Conservation (phyloP, 2,329 filamentous ascomycete species). For the Botrytis hyacinthi region DNA sequence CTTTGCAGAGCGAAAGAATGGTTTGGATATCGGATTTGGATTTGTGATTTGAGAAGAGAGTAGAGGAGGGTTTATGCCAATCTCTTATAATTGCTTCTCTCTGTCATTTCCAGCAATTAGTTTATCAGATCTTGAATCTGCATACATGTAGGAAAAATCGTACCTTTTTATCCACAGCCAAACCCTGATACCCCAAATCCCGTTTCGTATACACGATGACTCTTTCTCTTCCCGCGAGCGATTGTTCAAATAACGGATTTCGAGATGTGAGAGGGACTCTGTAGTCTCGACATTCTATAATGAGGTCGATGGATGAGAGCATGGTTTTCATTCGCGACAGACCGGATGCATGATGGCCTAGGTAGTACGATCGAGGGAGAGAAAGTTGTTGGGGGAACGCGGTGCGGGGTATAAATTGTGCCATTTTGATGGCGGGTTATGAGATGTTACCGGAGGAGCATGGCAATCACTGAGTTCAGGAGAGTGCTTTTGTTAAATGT, state of each 20-base stretch:
- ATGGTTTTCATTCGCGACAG: conserved; percentile 78
- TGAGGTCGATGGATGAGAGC: conserved; percentile 77
- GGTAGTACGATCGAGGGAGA: conserved; percentile 86
- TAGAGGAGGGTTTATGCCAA: conserved; percentile 53
- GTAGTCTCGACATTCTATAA: conserved; percentile 94
- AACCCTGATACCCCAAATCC: conserved; percentile 61
- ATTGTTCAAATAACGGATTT: conserved; percentile 84
- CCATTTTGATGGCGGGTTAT: conserved; percentile 25
- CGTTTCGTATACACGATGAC: conserved; percentile 89
- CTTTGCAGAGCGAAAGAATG: conserved; percentile 49
- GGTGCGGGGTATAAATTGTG: conserved; percentile 67
- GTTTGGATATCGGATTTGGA: conserved; percentile 45
- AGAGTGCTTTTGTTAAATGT: background rate
- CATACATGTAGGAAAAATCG: conserved; percentile 18
- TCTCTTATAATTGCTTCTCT: conserved; percentile 50
- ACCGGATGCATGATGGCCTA: conserved; percentile 86
- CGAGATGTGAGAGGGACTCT: conserved; percentile 84
- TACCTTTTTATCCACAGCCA: conserved; percentile 44
- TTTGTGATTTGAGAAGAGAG: conserved; percentile 53
- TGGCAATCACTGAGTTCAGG: background rate
- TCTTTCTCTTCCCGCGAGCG: conserved; percentile 68
- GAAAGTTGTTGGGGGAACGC: conserved; percentile 69
- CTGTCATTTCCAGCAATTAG: conserved; percentile 33
- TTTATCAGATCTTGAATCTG: background rate
- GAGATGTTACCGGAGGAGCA: conserved; percentile 25